Conservation (phyloP, 768 basidiomycete genomes). For the Lepiota brunneoincarnata region DNA sequence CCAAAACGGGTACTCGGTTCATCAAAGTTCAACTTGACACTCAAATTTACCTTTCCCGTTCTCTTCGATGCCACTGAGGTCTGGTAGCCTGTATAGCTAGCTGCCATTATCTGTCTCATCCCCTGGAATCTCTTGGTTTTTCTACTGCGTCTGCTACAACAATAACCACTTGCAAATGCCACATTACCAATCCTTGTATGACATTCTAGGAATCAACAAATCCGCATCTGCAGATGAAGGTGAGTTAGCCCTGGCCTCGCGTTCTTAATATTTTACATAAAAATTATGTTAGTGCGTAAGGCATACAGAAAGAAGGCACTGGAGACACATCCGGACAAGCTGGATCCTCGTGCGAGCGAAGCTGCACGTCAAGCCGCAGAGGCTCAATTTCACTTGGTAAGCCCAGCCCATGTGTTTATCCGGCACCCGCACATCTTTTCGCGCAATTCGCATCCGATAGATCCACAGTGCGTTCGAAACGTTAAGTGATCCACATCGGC, state of each 20-base stretch:
- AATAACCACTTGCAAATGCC: conserved; percentile 1
- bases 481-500: conserved; percentile 51
- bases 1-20: conserved; percentile 4
- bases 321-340: conserved; percentile 74
- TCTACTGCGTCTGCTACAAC: neutral
- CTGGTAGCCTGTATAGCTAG: conserved; percentile 6
- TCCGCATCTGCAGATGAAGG: conserved; percentile 52
- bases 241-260: conserved; percentile 22
- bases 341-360: conserved; percentile 50
- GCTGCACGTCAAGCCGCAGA: conserved; percentile 52
- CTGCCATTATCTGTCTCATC: neutral
- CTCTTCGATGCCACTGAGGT: conserved; percentile 3
- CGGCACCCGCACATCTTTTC: neutral
- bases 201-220: conserved; percentile 43
- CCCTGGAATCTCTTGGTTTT: neutral
- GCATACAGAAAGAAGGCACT: conserved; percentile 67
- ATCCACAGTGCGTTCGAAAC: conserved; percentile 63
- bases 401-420: conserved; percentile 10
- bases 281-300: conserved; percentile 47
- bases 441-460: conserved; percentile 27
- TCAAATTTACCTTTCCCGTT: neutral
- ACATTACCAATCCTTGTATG: conserved; percentile 24
- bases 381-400: conserved; percentile 59
- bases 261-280: neutral
- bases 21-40: conserved; percentile 7